Base-by-base conservation (phyloP, 257 asterid genomes). In the Knoxia roxburghii region DNA sequence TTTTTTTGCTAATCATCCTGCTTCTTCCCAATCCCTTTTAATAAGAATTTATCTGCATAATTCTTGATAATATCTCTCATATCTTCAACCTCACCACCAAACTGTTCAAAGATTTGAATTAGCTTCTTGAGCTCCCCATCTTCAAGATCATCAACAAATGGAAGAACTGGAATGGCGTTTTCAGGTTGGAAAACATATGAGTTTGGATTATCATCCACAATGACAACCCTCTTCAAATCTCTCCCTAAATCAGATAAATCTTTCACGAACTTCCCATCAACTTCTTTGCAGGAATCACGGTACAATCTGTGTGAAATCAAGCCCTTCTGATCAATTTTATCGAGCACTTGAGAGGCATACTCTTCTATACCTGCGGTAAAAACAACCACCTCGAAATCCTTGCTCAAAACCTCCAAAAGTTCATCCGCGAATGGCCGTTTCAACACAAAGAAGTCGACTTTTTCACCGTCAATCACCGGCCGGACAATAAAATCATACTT, bases 371-470 rank as follows among this genome's bases (percentile, higher is more conserved):
- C 99, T 0, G 97, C 97, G 0, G 99, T 94, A 73, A 94, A 90
- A 39, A 94, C 84, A 17, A 88, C 97, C 33, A 90, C 75, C 87
- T 88, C 97, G 43, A 85, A 90, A 27, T 60, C 82, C 45, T 68
- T 59, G 53, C 95, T 83, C 70, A 94, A 59, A 50, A 71, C 57
- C 15, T 73, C 80, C 79, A 88, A 59, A 8, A 94, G 84, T 35
- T 88, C 97, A 63, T 90, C 96, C 64, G 90, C 86, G 61, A 78
- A 94, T 1, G 99, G 97, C 80, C 99, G 76, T 67, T 90, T 94
- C 48, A 81, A 64, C 51, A 90, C 97, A 24, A 75, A 94, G 73
- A 90, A 94, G 10, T 87, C 95, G 0, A 81, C 84, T 18, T 68
- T 77, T 37, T 79, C 85, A 0, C 95, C 99, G 11, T 86, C 95